Conservation (phyloP, 2,329 filamentous ascomycete genomes). For the Cladosporium sp. region DNA sequence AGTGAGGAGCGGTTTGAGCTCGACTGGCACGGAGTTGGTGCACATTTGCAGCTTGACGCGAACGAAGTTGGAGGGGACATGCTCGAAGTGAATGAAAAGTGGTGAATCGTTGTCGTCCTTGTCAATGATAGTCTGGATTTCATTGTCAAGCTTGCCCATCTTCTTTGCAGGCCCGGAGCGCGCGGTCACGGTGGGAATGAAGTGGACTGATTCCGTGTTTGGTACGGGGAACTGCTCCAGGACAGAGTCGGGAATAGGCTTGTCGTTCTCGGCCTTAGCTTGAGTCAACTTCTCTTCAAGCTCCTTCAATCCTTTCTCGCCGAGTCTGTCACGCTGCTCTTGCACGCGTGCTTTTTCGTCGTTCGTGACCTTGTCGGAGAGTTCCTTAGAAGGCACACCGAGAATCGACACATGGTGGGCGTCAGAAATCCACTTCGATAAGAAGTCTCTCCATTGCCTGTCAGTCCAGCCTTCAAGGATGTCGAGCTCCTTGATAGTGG, state of each 20-base stretch:
- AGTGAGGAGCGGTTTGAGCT: constrained; percentile 76
- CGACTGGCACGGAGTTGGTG: constrained; percentile 69
- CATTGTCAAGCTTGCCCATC: constrained; percentile 62
- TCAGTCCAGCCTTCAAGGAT: constrained; percentile 74
- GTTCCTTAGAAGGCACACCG: constrained; percentile 73
- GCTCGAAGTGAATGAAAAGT: constrained; percentile 94
- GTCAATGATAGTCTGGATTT: constrained; percentile 72
- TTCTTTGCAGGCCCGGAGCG: constrained; percentile 72
- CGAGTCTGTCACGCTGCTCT: constrained; percentile 72
- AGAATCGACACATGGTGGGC: constrained; percentile 83
- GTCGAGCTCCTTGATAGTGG: constrained; percentile 53
- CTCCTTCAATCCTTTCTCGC: constrained; percentile 71
- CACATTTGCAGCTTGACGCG: constrained; percentile 77
- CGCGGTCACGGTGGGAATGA: constrained; percentile 82
- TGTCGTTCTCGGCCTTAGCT: constrained; percentile 84
- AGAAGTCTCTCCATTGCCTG: constrained; percentile 73
- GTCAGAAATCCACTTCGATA: constrained; percentile 79
- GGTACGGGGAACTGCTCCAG: constrained; percentile 79
- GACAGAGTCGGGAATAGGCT: constrained; percentile 75
- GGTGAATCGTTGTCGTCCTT: constrained; percentile 53
- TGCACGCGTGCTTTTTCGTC: constrained; percentile 76
- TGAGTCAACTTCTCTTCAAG: constrained; percentile 71
- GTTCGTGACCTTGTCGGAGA: constrained; percentile 75
- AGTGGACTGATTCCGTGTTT: constrained; percentile 84
- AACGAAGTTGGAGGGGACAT: constrained; percentile 89